phyloP scores from a whole-genome alignment of 2,329 filamentous ascomycete species.

The Chalaropsis ovoidea region DNA sequence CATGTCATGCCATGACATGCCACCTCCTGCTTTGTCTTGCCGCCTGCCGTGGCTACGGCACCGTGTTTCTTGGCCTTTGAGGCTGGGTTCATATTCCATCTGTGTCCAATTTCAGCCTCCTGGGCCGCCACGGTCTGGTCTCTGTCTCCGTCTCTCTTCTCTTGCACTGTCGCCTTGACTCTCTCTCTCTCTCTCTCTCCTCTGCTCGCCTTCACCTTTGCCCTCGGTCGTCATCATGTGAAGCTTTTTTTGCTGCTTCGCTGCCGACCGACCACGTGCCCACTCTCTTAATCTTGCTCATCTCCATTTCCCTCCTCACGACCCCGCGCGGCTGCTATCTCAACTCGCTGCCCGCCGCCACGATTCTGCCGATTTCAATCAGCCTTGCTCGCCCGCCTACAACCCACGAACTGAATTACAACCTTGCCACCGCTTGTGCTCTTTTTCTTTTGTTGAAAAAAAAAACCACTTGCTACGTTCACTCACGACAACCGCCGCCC shows the following conservation, averaged over 20 bases:
- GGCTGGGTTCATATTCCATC: background rate
- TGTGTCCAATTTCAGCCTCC: background rate
- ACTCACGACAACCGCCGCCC: background rate
- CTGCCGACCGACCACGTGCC: slow-evolving; percentile 12
- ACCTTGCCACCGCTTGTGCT: background rate
- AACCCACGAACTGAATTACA: background rate
- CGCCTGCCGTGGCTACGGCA: slow-evolving; percentile 1
- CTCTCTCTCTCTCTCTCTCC: background rate
- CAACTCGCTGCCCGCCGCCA: background rate
- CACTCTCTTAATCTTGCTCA: slow-evolving; percentile 3
- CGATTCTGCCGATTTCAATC: background rate
- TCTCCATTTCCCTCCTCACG: slow-evolving; percentile 7
- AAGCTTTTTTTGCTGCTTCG: background rate
- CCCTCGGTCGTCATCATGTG: background rate
- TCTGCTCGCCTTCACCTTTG: background rate
- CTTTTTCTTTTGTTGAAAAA: background rate
- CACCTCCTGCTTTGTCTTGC: background rate
- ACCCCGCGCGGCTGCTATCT: slow-evolving; percentile 2
- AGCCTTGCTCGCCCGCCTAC: background rate
- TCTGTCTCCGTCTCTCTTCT: background rate
- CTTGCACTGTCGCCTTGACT: background rate
- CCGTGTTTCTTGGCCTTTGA: background rate
- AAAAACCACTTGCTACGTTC: background rate
- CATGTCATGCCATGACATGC: background rate
- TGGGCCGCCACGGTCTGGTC: background rate